A percentile compares a stretch with the other conserved stretches of the same genome.
phyloP scores from a whole-genome alignment of 345 rosid species.

The Lagerstroemia speciosa region DNA sequence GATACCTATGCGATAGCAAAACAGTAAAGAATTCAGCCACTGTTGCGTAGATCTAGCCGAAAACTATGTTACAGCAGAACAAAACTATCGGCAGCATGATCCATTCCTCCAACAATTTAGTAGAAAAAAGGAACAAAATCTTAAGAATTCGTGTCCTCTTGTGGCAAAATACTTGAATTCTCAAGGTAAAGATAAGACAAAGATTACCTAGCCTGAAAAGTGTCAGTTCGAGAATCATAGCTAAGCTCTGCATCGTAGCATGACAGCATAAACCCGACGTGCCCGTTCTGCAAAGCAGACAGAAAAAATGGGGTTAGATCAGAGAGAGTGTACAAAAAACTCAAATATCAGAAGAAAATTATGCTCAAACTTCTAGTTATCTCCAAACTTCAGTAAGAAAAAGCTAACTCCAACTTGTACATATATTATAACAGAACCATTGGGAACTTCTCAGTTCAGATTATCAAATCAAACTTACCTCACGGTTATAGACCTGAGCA shows the following conservation, averaged over 20 bases:
- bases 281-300: slow-evolving; percentile 24
- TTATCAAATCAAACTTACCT: slow-evolving; percentile 33
- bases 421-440: background rate
- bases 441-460: background rate
- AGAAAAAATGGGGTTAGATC: no score
- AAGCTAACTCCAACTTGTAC: background rate
- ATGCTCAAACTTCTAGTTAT: background rate
- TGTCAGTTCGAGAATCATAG: slow-evolving; percentile 30
- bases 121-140: no score
- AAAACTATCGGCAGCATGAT: no score
- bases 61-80: no score
- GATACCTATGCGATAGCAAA: slow-evolving; percentile 33
- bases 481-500: slow-evolving; percentile 89
- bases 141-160: no score
- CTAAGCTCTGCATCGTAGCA: slow-evolving; percentile 39
- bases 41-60: no score
- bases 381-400: background rate
- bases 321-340: background rate
- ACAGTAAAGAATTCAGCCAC: no score
- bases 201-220: slow-evolving; percentile 35
- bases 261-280: slow-evolving; percentile 33
- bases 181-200: no score
- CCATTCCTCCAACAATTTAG: no score
- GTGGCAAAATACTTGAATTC: no score
- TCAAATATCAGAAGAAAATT: background rate